Percentiles rank a stretch among this genome's conserved stretches.
phyloP scores from a whole-genome alignment of 495 filamentous ascomycete genomes.

The Xylaria nigripes region DNA sequence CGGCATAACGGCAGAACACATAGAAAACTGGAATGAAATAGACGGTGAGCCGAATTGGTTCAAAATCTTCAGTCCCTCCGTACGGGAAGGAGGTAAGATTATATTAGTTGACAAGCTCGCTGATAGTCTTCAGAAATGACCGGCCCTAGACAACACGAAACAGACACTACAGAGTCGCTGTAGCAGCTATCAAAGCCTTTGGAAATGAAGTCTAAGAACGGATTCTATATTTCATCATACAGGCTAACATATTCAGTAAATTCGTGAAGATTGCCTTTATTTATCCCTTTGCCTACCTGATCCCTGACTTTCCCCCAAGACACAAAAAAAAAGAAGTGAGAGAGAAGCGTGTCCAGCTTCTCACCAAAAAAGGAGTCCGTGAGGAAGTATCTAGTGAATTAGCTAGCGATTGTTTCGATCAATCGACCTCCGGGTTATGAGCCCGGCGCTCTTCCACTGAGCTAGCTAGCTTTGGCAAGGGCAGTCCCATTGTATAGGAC shows the following conservation, averaged over 20 bases:
- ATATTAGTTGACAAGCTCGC: slow-evolving; percentile 16
- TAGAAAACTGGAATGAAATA: slow-evolving; percentile 15
- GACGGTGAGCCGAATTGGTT: slow-evolving; percentile 24
- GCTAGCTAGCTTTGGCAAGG: not conserved
- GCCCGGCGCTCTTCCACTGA: slow-evolving; percentile 8
- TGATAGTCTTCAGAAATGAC: not conserved
- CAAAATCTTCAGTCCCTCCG: slow-evolving; percentile 16
- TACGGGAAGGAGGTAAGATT: slow-evolving; percentile 18
- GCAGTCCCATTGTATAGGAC: not conserved
- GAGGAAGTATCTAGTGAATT: not conserved
- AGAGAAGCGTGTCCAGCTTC: too few species aligned
- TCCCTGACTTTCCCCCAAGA: too few species aligned
- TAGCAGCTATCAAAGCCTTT: not conserved
- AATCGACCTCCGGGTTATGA: slow-evolving; percentile 9
- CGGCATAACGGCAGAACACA: slow-evolving; percentile 1
- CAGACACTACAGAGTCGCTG: not conserved
- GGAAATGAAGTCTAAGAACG: too few species aligned
- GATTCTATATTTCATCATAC: too few species aligned
- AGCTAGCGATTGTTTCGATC: slow-evolving; percentile 11
- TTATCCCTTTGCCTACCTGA: too few species aligned
- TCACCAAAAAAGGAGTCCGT: too few species aligned
- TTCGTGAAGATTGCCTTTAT: too few species aligned
- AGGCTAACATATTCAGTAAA: too few species aligned
- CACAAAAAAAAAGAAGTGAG: not conserved
- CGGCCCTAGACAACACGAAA: not conserved